Base-by-base conservation (phyloP, 176 grass and related monocot species). In the Lolium rigidum region DNA sequence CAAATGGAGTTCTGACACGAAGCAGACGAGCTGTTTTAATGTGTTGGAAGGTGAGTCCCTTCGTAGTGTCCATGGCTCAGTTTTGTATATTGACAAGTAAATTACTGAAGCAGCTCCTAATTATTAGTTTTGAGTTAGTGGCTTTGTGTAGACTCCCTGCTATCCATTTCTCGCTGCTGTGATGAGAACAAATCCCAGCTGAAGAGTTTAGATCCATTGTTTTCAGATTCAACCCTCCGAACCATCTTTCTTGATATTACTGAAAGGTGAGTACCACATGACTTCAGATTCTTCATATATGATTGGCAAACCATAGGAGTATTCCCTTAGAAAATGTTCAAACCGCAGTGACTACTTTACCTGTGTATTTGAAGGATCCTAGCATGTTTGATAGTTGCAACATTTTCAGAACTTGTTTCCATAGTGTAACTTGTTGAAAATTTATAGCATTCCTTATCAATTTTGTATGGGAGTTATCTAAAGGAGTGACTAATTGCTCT, bases 21-120 rank as follows among this genome's bases (percentile, higher is more conserved):
- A 98, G 95, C 83, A 95, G 93, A 82, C 86, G 93, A 52, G 91
- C 91, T 78, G 93, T 98, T 95, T 80, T 98, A 65, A 98, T 98
- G 87, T 87, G 79, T 77, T 95, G 93, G 93, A 98, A 98, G 93
- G 95, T 98, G 73, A 80, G 64, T 70, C 54, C 28, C 76, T 77
- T 44, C 41, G 18, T 54, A 49, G 25, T 58, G 48, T 22, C 14
- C 48, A 49, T 59, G 48, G n/a, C 46, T 62, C 11, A 56, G 51
- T 62, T 75, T 46, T 48, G 14, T 35, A 57, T 18, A 78, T 72
- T 22, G 39, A 58, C 37, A 70, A 83, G 1, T 31, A 77, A 13
- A 48, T 76, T 73, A 75, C 54, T 48, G 38, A 51, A 18, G 65
- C 43, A 47, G 26, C 37, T 67, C 37, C 70, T 91, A 80, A 92